Evolutionary conservation across 129 eudicot species (phyloP), one percentile per base, ranked within the genome.

Genomic region (Arctium lappa): DNA sequence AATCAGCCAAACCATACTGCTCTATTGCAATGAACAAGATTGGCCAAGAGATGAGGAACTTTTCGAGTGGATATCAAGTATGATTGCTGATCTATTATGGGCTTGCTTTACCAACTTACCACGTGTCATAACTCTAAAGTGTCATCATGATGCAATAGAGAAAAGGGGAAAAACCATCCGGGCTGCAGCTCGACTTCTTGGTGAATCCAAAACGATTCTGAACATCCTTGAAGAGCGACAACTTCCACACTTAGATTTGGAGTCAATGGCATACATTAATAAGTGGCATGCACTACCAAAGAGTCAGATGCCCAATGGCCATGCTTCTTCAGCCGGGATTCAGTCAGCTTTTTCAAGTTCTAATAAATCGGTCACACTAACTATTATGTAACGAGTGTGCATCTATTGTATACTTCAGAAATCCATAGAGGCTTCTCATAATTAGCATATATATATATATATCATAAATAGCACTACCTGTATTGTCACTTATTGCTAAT

Each of bases 21-120:
- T 72, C 8, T 34, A 40, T 5, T 36, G 31, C 32, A 60, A 46
- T 11, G 75, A 84, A 30, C 63, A 65, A 8, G 53, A 53, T 36
- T 10, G 36, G 18, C 65, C 77, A 36, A 60, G 74, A 31, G 88
- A 76, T 76, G 29, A 0, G 29, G 68, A 16, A 4, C 27, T 86
- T 34, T 86, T 86, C 72, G 69, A 82, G 8, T 46, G 70, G 34
- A 6, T 86, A 11, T 50, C 76, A 0, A 38, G 3, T 16, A 82
- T 86, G 75, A 69, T 86, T 34, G 84, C 89, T n/a, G 66, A 79
- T 75, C 34, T 86, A 65, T 12, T 82, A 74, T 50, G 77, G 10
- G 84, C 84, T 10, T 82, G 86, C 48, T 82, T 86, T 31, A 82
- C 85, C 31, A 86, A 86, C 62, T 68, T 86, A 69, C 63, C 68